Evolutionary conservation across 345 rosid species (phyloP).

Genomic region (Combretum micranthum): DNA sequence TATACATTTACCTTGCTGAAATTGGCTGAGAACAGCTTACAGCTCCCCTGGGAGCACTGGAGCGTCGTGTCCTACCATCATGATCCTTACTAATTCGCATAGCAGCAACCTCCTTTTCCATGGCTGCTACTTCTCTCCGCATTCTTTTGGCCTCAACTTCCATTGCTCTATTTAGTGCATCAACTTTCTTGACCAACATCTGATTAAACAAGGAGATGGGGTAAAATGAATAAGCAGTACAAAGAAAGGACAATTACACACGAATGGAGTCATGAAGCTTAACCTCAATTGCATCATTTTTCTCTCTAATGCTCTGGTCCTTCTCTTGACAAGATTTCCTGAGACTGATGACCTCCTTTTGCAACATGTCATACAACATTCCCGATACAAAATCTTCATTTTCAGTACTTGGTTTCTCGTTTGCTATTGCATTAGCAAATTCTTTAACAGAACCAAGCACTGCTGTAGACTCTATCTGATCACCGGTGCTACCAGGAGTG

Average conservation of each 20-base stretch:
- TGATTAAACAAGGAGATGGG: constrained; percentile 3
- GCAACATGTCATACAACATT: constrained; percentile 35
- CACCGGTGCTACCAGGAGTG: neutral
- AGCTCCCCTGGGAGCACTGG: constrained; percentile 30
- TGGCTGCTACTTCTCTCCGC: constrained; percentile 36
- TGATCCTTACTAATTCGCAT: constrained; percentile 26
- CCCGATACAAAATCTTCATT: constrained; percentile 29
- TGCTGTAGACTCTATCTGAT: constrained; percentile 11
- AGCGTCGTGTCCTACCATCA: constrained; percentile 22
- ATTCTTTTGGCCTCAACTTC: constrained; percentile 37
- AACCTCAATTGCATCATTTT: constrained; percentile 38
- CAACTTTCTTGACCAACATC: constrained; percentile 45
- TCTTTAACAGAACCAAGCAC: constrained; percentile 4
- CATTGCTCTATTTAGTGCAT: constrained; percentile 37
- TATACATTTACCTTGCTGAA: constrained; percentile 24
- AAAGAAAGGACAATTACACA: neutral
- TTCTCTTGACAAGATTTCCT: constrained; percentile 34
- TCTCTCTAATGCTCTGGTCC: constrained; percentile 37
- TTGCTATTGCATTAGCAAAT: constrained; percentile 11
- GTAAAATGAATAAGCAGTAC: neutral
- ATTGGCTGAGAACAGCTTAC: constrained; percentile 15
- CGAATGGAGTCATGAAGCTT: neutral
- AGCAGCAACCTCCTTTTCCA: constrained; percentile 39
- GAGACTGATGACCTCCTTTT: constrained; percentile 31
- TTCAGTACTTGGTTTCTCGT: constrained; percentile 18